Evolutionary conservation across 768 basidiomycete species (phyloP), one percentile per base, ranked within the genome.

Genomic region (Pleurotus ostreatus): DNA sequence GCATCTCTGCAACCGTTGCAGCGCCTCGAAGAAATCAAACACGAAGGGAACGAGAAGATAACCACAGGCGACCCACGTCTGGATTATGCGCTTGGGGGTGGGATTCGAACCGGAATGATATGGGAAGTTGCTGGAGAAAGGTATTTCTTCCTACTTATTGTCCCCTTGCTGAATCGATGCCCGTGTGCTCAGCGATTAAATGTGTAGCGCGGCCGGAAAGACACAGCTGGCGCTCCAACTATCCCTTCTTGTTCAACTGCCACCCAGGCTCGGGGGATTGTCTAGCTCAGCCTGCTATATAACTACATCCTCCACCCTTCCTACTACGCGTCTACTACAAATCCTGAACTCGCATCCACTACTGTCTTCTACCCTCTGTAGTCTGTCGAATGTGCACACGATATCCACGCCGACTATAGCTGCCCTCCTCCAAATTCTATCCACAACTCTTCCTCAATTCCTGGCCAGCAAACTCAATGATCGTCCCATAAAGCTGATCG

Each of bases 81-180:
- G 13, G 93, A 98, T 66, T 55, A 68, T 23, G 72, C 80, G 4
- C 73, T 98, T 0, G 89, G 88, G 5, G 94, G 94, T 11, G 94
- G 94, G 2, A 76, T 97, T 18, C 72, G 79, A 55, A 83, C 86
- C 1, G 86, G 92, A 1, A 86, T 86, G 80, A 60, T 98, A 2
- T 95, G 92, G 83, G 94, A 98, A 62, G 72, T 96, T 40, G 85
- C 79, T 11, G 94, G 94, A 23, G 92, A 96, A 77, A 92, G 92
- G 94, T 94, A 68, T 59, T 72, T 65, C 18, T 51, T 25, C 22
- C 16, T 37, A 7, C 25, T 38, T 49, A 9, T 34, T 59, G 22
- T 11, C 56, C 43, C 23, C 23, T 25, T 5, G 23, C 23, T 25
- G 4, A 48, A 34, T 34, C 30, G 30, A 34, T 11, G 0, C 30